A percentile compares a stretch with the other conserved stretches of the same genome.
Evolutionary conservation across 371 early-diverging fungal species (phyloP).

Genomic region (Lichtheimia ornata): DNA sequence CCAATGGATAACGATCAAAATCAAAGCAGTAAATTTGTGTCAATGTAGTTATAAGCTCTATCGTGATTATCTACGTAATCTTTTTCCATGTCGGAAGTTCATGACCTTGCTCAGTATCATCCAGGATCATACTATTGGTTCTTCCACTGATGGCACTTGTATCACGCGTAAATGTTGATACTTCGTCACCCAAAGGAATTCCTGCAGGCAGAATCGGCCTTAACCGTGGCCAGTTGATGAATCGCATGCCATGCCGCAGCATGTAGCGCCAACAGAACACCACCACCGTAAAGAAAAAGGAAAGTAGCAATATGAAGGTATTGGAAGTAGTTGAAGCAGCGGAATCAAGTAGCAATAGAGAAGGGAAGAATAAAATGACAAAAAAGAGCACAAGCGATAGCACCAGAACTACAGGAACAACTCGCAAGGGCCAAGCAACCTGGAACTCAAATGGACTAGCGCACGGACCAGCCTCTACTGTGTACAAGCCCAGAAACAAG

Average conservation of each 20-base stretch:
- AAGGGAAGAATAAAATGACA: conserved; percentile 26
- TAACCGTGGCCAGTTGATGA: conserved; percentile 49
- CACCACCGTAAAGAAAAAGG: conserved; percentile 35
- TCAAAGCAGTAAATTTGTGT: not conserved
- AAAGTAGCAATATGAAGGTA: conserved; percentile 25
- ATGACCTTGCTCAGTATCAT: conserved; percentile 44
- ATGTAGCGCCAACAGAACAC: conserved; percentile 36
- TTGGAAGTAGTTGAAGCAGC: conserved; percentile 10
- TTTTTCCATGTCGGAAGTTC: conserved; percentile 42
- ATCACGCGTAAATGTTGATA: no score
- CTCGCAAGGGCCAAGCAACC: conserved; percentile 13
- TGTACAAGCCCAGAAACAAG: conserved; percentile 74
- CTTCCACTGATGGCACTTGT: not conserved
- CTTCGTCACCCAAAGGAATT: no score
- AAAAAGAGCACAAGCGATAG: conserved; percentile 27
- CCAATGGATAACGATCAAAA: not conserved
- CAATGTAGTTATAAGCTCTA: not conserved
- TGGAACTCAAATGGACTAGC: conserved; percentile 28
- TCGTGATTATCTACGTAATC: conserved; percentile 21
- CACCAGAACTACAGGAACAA: conserved; percentile 28
- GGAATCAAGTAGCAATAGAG: conserved; percentile 20
- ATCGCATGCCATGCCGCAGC: conserved; percentile 36
- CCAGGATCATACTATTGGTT: conserved; percentile 28
- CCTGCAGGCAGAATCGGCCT: conserved; percentile 11
- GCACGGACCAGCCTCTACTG: conserved; percentile 34